Base-by-base conservation (phyloP, 192 early-diverging fungal species). In the Podila epigama region DNA sequence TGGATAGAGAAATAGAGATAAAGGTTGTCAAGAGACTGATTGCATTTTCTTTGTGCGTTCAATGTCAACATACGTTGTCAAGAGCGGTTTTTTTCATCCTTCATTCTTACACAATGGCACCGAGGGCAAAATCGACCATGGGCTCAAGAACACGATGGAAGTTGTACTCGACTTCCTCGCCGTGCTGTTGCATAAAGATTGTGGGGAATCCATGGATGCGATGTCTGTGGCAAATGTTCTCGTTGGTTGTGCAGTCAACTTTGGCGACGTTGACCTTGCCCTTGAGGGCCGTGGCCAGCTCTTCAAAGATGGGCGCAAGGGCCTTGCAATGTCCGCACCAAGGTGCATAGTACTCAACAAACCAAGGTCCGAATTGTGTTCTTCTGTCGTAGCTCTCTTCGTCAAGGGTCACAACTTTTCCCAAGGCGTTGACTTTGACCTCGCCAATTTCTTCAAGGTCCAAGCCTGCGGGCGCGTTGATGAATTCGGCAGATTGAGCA, bases 241-340 rank as follows among this genome's bases (percentile, higher is more conserved):
- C 82, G 31, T 89, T 81, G 29, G 81, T 79, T 25, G 90, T 91
- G 81, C 96, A 98, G 80, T 98, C 92, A 28, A 98, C 89, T 60
- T 91, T 83, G 34, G 89, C 96, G 28, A 97, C 81, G 69, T 96
- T 96, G 61, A 96, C 85, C 34, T 84, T 82, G 33, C 90, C 87
- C 60, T 87, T 83, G 51, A 93, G 54, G 16, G 68, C 68, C 13
- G 73, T 73, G 15, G 87, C 93, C 55, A 98, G 70, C 44, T 91
- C 70, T 10, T 86, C 86, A 87, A 93, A 97, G 20, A 85, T 83
- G 0, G 95, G 95, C 7, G 90, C 92, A 70, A 98, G 86, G 2
- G 83, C 79, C 82, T 95, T 86, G 84, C 96, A 98, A 78, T 96
- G 95, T 22, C 84, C 75, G 70, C 94, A 96, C 93, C 92, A 95